A percentile compares a stretch with the other conserved stretches of the same genome.
Evolutionary conservation across 2,329 filamentous ascomycete genomes (phyloP).

Genomic region (Arthroderma sp.): DNA sequence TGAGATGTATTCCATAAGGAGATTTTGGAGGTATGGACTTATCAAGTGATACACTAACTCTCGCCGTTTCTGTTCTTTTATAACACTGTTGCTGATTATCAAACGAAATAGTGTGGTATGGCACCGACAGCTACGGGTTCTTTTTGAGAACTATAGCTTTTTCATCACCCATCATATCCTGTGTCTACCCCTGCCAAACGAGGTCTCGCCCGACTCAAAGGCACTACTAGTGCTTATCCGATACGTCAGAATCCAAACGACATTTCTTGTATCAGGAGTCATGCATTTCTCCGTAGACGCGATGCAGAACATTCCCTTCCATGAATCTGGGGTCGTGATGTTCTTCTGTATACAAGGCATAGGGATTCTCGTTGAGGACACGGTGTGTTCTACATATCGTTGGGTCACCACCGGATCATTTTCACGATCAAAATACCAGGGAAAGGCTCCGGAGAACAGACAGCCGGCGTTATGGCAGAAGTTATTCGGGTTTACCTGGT

Average conservation of each 20-base stretch:
- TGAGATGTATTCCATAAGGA: conserved; percentile 9
- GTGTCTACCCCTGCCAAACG: neutral
- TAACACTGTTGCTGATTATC: neutral
- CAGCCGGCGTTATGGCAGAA: neutral
- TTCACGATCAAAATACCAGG: neutral
- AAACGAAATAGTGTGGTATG: neutral
- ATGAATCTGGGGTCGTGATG: conserved; percentile 7
- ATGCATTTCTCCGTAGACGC: conserved; percentile 10
- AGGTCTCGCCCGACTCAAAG: neutral
- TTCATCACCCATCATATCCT: conserved; percentile 4
- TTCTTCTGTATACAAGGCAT: conserved; percentile 10
- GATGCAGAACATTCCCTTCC: conserved; percentile 4
- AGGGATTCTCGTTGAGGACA: conserved; percentile 11
- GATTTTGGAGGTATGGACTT: conserved; percentile 10
- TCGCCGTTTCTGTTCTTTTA: neutral
- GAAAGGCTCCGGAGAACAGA: neutral
- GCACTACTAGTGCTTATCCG: neutral
- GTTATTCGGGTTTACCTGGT: neutral
- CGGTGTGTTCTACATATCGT: conserved; percentile 3
- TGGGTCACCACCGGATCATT: conserved; percentile 1
- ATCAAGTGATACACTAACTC: neutral
- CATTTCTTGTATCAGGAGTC: conserved; percentile 8
- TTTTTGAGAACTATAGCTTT: neutral
- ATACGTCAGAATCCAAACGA: conserved; percentile 8
- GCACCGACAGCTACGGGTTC: conserved; percentile 1